Evolutionary conservation across 176 grass and related monocot genomes (phyloP).

Genomic region (Canna indica): DNA sequence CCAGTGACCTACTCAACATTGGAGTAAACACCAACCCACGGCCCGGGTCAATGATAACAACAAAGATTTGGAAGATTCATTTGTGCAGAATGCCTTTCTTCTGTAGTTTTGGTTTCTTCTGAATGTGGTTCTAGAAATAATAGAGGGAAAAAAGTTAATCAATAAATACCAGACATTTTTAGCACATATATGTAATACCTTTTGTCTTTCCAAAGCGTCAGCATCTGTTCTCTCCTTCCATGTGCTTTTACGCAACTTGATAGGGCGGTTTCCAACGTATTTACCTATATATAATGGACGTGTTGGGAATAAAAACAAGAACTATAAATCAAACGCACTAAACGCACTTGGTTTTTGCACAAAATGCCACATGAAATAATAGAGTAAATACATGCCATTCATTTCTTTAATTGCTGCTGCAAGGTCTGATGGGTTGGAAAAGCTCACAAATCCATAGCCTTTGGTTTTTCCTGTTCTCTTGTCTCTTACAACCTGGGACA

Average conservation of each 20-base stretch:
- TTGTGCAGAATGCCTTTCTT: constrained; percentile 93
- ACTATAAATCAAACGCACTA: constrained; percentile 12
- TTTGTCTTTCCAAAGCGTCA: constrained; percentile 81
- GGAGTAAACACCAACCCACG: no score
- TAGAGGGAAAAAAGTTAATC: constrained; percentile 14
- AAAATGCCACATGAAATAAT: background rate
- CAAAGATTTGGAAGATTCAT: constrained; percentile 30
- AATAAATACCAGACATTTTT: background rate
- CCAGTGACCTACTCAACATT: no score
- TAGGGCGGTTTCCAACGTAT: constrained; percentile 93
- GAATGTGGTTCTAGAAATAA: constrained; percentile 59
- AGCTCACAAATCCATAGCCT: constrained; percentile 98
- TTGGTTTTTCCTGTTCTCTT: constrained; percentile 97
- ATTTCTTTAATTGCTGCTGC: constrained; percentile 96
- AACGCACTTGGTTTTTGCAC: background rate
- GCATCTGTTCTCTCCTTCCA: constrained; percentile 97
- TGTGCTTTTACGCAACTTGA: constrained; percentile 96
- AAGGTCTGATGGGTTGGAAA: constrained; percentile 87
- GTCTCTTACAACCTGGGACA: constrained; percentile 80
- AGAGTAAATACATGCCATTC: constrained; percentile 58
- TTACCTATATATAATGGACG: constrained; percentile 52
- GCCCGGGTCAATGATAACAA: background rate
- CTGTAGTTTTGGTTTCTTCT: constrained; percentile 82
- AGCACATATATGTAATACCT: constrained; percentile 32
- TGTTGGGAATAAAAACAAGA: constrained; percentile 13